Conservation (phyloP, 495 filamentous ascomycete species). For the Penicillium samsonianum region DNA sequence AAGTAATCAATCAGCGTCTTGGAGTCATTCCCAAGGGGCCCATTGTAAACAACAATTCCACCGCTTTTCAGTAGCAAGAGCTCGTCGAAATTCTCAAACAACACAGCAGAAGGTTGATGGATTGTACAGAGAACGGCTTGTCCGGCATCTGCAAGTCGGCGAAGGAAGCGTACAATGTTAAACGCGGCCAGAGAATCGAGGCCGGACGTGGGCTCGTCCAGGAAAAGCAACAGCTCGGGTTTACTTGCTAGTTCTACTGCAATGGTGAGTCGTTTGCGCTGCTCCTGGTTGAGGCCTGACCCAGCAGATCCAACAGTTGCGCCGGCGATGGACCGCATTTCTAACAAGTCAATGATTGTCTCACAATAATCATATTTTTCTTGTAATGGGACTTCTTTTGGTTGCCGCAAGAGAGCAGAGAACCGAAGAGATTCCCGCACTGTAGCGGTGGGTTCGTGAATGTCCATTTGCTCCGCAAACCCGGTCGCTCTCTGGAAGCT, state of each 20-base stretch:
- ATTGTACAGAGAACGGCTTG: constrained; percentile 78
- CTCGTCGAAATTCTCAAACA: constrained; percentile 76
- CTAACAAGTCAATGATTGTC: constrained; percentile 58
- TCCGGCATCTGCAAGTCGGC: constrained; percentile 65
- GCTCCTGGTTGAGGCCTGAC: constrained; percentile 59
- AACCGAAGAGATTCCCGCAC: constrained; percentile 63
- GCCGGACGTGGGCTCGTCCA: constrained; percentile 80
- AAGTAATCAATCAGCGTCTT: constrained; percentile 62
- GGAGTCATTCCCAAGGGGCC: constrained; percentile 57
- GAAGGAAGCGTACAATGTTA: constrained; percentile 64
- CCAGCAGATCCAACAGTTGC: constrained; percentile 57
- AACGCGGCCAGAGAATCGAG: constrained; percentile 66
- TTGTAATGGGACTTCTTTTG: constrained; percentile 52
- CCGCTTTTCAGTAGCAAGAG: constrained; percentile 69
- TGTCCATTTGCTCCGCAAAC: constrained; percentile 65
- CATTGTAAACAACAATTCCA: constrained; percentile 73
- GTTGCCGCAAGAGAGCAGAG: constrained; percentile 60
- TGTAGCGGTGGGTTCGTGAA: constrained; percentile 62
- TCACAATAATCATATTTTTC: constrained; percentile 67
- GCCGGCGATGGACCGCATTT: constrained; percentile 59
- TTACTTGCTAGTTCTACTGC: constrained; percentile 70
- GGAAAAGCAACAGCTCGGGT: constrained; percentile 66
- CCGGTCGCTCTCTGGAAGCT: constrained; percentile 56
- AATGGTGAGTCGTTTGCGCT: constrained; percentile 66
- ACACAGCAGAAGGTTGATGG: constrained; percentile 73